phyloP scores from a whole-genome alignment of 148 eudicot genomes.

The Rhododendron kiyosumense region DNA sequence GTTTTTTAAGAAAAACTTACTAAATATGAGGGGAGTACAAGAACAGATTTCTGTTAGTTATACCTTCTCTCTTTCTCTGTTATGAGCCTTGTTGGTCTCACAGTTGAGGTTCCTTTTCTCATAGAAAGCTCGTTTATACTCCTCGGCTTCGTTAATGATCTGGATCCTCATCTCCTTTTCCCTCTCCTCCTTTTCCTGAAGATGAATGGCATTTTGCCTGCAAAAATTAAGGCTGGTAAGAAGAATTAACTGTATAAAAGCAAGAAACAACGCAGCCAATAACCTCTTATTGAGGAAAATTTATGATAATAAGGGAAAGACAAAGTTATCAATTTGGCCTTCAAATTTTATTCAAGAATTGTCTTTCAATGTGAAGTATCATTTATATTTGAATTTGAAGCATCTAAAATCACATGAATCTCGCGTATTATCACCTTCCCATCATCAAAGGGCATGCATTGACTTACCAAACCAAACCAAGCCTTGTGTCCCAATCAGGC shows the following conservation, averaged over 20 bases:
- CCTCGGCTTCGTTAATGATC: slow-evolving; percentile 74
- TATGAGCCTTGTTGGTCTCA: slow-evolving; percentile 45
- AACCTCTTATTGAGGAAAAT: neutral
- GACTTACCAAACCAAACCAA: neutral
- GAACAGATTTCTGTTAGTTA: neutral
- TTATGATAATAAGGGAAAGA: neutral
- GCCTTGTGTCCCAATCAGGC: neutral
- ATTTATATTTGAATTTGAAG: neutral
- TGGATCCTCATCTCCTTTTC: slow-evolving; percentile 72
- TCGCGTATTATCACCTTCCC: no score
- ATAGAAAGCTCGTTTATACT: slow-evolving; percentile 53
- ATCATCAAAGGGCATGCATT: neutral
- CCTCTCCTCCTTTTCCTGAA: slow-evolving; percentile 70
- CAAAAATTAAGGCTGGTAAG: neutral
- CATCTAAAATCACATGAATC: neutral
- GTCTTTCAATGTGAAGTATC: neutral
- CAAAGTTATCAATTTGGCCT: neutral
- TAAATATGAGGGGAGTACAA: neutral
- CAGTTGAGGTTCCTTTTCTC: slow-evolving; percentile 59
- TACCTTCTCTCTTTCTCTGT: slow-evolving; percentile 87
- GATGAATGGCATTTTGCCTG: slow-evolving; percentile 72
- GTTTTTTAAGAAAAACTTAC: neutral
- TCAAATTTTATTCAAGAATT: neutral
- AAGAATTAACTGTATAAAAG: neutral
- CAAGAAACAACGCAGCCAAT: neutral